Conservation (phyloP, 73 alveolate species). For the Paraurostyla sp. region DNA sequence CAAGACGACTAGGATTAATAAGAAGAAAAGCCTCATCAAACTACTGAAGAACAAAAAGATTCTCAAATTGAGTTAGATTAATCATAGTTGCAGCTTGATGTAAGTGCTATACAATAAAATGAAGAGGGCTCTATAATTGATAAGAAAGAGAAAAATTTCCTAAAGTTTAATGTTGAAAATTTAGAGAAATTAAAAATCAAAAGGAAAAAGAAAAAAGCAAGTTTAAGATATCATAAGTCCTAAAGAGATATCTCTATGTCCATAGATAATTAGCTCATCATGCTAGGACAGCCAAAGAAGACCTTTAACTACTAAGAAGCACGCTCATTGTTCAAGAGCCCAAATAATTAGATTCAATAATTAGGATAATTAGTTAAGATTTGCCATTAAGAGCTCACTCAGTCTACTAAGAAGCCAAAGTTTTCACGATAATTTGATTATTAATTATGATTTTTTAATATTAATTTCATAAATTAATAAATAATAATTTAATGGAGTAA, state of each 20-base stretch:
- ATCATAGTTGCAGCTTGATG: not conserved
- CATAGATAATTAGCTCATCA: constrained; percentile 25
- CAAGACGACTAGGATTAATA: not conserved
- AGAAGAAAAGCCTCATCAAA: too few relatives aligned
- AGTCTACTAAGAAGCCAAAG: not conserved
- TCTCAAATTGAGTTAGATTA: not conserved
- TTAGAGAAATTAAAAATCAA: not conserved
- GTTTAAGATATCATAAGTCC: not conserved
- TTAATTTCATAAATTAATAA: too few relatives aligned
- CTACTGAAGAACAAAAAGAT: too few relatives aligned
- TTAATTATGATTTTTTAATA: too few relatives aligned
- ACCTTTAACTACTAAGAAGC: constrained; percentile 4
- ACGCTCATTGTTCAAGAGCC: not conserved
- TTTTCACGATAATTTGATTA: too few relatives aligned
- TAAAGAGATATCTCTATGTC: constrained; percentile 23
- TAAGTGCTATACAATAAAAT: not conserved
- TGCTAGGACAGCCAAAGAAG: constrained; percentile 10
- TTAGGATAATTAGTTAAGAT: not conserved
- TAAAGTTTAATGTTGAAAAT: not conserved
- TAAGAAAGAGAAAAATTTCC: too few relatives aligned
- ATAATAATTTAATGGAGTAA: not conserved
- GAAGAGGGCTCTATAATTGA: not conserved
- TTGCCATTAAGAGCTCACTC: not conserved
- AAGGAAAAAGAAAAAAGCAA: not conserved
- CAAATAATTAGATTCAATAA: not conserved